A percentile compares a stretch with the other conserved stretches of the same genome.
Conservation (phyloP, 2,329 filamentous ascomycete genomes). For the Scedosporium boydii region DNA sequence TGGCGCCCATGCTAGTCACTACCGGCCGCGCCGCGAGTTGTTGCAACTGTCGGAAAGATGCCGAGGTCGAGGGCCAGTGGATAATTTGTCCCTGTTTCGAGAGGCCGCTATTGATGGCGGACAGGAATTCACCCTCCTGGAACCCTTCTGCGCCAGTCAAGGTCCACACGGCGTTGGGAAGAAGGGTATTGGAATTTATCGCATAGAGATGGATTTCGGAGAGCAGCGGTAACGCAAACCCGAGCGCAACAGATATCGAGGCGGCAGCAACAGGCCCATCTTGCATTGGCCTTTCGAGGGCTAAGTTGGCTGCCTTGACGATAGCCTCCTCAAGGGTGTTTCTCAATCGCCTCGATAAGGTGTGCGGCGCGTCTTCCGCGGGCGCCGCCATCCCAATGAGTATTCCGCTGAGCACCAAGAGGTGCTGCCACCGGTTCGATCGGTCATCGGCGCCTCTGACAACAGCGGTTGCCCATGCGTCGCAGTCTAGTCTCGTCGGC, state of each 20-base stretch:
- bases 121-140: slow-evolving; percentile 65
- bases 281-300: slow-evolving; percentile 40
- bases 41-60: slow-evolving; percentile 51
- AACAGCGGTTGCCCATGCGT: slow-evolving; percentile 47
- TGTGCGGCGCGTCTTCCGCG: slow-evolving; percentile 14
- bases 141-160: slow-evolving; percentile 66
- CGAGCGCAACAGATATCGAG: slow-evolving; percentile 61
- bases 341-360: slow-evolving; percentile 54
- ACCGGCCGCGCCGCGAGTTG: slow-evolving; percentile 51
- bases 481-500: slow-evolving; percentile 32
- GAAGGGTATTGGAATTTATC: slow-evolving; percentile 58
- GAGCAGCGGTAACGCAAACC: slow-evolving; percentile 66
- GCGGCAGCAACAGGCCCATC: slow-evolving; percentile 32
- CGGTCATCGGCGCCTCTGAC: slow-evolving; percentile 48
- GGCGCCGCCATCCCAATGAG: slow-evolving; percentile 62
- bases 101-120: slow-evolving; percentile 36
- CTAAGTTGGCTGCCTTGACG: slow-evolving; percentile 66
- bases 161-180: slow-evolving; percentile 60
- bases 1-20: slow-evolving; percentile 55
- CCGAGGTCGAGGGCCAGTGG: slow-evolving; percentile 51
- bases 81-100: slow-evolving; percentile 1
- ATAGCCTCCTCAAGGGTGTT: slow-evolving; percentile 63
- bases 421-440: slow-evolving; percentile 68
- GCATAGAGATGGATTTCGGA: slow-evolving; percentile 47
- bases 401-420: slow-evolving; percentile 70